Evolutionary conservation across 169 alveolate species (phyloP).

Genomic region (Condylostoma magnum): DNA sequence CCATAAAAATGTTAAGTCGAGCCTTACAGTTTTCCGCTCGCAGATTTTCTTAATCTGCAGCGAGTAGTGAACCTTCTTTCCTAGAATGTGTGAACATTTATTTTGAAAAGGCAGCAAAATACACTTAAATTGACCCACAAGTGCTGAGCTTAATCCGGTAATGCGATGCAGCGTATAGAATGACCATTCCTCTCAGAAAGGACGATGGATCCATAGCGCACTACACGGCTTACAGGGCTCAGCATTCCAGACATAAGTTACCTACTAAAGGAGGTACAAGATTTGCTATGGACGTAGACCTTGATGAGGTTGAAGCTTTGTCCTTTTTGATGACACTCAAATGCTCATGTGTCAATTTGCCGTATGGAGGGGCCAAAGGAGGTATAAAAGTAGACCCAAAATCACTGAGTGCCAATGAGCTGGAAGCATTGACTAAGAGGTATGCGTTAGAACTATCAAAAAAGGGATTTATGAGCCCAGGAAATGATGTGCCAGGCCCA

Average conservation of each 20-base stretch:
- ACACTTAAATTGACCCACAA: no score
- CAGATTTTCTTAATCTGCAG: no score
- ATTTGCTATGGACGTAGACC: slow-evolving; percentile 47
- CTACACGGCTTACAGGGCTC: slow-evolving; percentile 53
- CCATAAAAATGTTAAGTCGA: no score
- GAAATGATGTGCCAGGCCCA: slow-evolving; percentile 66
- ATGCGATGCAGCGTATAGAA: no score
- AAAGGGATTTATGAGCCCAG: slow-evolving; percentile 64
- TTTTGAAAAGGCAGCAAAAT: no score
- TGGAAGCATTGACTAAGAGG: slow-evolving; percentile 66
- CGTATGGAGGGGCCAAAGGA: slow-evolving; percentile 81
- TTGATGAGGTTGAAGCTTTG: slow-evolving; percentile 44
- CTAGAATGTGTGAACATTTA: no score
- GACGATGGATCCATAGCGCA: no score
- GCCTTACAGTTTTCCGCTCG: no score
- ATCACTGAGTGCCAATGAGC: slow-evolving; percentile 45
- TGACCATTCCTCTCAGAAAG: no score
- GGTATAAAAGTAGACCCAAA: slow-evolving; percentile 66
- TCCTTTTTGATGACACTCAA: slow-evolving; percentile 67
- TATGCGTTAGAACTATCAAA: slow-evolving; percentile 66
- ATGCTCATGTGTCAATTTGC: slow-evolving; percentile 53
- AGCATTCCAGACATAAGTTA: slow-evolving; percentile 59
- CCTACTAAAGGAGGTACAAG: slow-evolving; percentile 79
- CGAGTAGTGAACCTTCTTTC: no score
- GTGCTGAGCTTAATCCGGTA: no score